Base-by-base conservation (phyloP, 208 protist genomes). In the Histomonas meleagridis region DNA sequence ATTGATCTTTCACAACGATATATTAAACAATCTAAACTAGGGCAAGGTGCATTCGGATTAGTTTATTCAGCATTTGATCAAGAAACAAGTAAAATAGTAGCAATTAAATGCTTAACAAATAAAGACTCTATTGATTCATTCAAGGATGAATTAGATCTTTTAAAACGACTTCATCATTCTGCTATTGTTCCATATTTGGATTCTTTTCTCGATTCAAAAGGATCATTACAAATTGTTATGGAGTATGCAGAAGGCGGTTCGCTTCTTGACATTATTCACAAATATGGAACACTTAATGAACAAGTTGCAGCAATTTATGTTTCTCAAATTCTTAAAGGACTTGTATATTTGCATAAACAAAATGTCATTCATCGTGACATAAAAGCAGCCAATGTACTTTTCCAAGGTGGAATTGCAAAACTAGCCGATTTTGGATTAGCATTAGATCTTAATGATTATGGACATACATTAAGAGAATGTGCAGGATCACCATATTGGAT, bases 401-500 rank as follows among this genome's bases (percentile, higher is more conserved):
- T 91, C 9, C 49, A 91, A 91, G 49, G 55, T 9, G 51, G 53
- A 14, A 53, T 48, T 69, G 53, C 49, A 18, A 91, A 91, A 65
- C 40, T 91, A 38, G 55, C 86, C 1, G 86, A 91, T 60, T 91
- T 91, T 70, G 86, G 86, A 9, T 21, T 91, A 21, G 86, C 86
- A 46, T 16, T 91, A 46, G 55, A 91, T 32, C n/a, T 60, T 26
- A 60, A 91, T 32, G 40, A 91, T 38, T 60, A 91, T 48, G 76
- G 76, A 0, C 76, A 86, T 86, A 86, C 76, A 40, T 46, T 86
- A 32, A 32, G 76, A 32, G 76, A 86, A 48, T 86, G 40, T 38
- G 76, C 76, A n/a, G 76, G 76, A 16, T 43, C 76, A 40, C 76
- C 96, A 21, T 97, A 97, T 92, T 97, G 96, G 96, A 97, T 97